Percentiles rank a stretch among this genome's conserved stretches.
Conservation (phyloP, 805 yeast species). For the Starmerella bombi region DNA sequence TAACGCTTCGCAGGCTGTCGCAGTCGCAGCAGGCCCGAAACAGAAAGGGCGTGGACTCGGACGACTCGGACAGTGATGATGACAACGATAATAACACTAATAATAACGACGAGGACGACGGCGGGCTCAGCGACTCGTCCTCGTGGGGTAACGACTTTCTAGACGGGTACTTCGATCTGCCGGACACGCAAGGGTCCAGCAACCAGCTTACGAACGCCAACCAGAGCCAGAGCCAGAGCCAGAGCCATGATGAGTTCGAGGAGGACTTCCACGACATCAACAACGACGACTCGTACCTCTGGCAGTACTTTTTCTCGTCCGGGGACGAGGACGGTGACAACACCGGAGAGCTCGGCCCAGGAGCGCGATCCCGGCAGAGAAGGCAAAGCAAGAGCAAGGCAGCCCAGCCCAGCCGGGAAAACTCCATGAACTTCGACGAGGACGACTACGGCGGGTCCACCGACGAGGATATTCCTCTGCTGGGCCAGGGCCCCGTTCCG, state of each 20-base stretch:
- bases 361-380: slow-evolving; percentile 6
- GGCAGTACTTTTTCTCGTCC: slow-evolving; percentile 59
- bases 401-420: background rate
- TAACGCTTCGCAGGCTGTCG: slow-evolving; percentile 12
- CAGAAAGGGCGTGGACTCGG: background rate
- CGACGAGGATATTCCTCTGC: slow-evolving; percentile 13
- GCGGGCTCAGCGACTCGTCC: no score
- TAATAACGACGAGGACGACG: slow-evolving; percentile 14
- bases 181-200: background rate
- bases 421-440: background rate
- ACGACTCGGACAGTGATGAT: slow-evolving; percentile 25
- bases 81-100: slow-evolving; percentile 18
- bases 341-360: slow-evolving; percentile 15
- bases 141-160: slow-evolving; percentile 21
- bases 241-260: slow-evolving; percentile 19
- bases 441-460: slow-evolving; percentile 5
- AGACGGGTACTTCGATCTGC: slow-evolving; percentile 18
- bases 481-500: slow-evolving; percentile 16
- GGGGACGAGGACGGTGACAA: slow-evolving; percentile 25
- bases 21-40: slow-evolving; percentile 8
- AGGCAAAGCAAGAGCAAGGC: background rate
- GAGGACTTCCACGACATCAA: slow-evolving; percentile 11
- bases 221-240: background rate
- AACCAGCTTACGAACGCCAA: slow-evolving; percentile 5
- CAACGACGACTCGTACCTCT: slow-evolving; percentile 51